Evolutionary conservation across 306 rosid species (phyloP), one percentile per base, ranked within the genome.

Genomic region (Ziziphus jujuba): DNA sequence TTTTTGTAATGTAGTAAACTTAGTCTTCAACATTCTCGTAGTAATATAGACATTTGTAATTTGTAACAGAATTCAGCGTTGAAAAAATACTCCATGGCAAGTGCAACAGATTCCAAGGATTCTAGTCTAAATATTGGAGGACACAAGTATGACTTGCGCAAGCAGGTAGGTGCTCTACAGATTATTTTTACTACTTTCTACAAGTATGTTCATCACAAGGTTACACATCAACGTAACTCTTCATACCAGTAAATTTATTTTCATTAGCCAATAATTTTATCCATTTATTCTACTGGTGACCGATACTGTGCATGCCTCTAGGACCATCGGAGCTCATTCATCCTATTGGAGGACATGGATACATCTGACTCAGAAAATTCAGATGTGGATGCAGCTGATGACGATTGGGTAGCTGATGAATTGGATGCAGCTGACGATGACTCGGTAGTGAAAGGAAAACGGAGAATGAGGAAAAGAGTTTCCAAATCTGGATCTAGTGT

Each of bases 281-380:
- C 56, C 19, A 22, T 36, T 11, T 24, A 56, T 34, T 22, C 62
- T 21, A 49, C 65, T 51, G 33, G 47, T 57, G 33, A 51, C 14
- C 19, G 56, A 25, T 60, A 59, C 60, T 15, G 38, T 52, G 20
- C 50, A 14, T 66, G 67, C 56, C 68, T 72, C n/a, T 25, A 92
- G 98, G 96, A 87, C 63, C 47, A 66, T 56, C 81, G 87, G 33
- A 76, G 40, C 43, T 89, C 96, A 47, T 45, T 83, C 56, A n/a
- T 79, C 34, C 53, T 76, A 56, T 57, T 61, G 31, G 98, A 90
- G 75, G 98, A 89, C 77, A 92, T 92, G 96, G 92, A 89, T 69
- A 84, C 69, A 44, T 85, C 91, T 24, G 96, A 85, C 23, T 80
- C 96, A 5, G 91, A 91, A 43, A 72, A 73, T 31, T 79, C 82